phyloP scores from a whole-genome alignment of 306 rosid species.

The Trichosanthes cucumerina region DNA sequence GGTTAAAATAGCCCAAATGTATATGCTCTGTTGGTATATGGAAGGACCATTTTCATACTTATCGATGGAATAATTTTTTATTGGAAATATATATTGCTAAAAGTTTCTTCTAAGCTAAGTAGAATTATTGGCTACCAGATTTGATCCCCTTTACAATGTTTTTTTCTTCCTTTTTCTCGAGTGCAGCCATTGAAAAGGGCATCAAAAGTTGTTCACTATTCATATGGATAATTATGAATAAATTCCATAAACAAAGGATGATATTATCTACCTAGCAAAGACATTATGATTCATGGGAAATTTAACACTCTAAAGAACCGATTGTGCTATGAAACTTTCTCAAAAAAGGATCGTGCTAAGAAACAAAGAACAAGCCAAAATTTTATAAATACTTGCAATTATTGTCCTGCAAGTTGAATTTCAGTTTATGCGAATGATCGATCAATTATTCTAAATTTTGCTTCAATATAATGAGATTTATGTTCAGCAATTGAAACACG shows the following conservation, averaged over 20 bases:
- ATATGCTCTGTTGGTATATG: no score
- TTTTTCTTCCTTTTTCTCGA: neutral
- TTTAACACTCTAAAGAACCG: no score
- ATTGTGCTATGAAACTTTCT: no score
- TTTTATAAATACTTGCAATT: no score
- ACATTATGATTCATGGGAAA: neutral
- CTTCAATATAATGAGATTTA: neutral
- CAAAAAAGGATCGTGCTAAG: neutral
- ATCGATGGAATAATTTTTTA: no score
- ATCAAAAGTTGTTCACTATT: neutral
- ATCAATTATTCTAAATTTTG: neutral
- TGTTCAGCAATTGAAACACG: neutral
- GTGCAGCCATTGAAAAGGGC: neutral
- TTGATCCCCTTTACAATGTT: neutral
- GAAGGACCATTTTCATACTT: no score
- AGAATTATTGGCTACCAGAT: neutral
- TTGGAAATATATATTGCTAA: neutral
- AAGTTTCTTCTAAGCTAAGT: neutral
- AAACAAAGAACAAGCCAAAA: neutral
- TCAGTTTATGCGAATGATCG: neutral
- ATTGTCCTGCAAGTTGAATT: neutral
- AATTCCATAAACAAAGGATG: neutral
- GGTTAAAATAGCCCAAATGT: no score
- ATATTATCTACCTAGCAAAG: neutral
- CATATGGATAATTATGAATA: neutral